Evolutionary conservation across 306 rosid genomes (phyloP).

Genomic region (Rosa chinensis): DNA sequence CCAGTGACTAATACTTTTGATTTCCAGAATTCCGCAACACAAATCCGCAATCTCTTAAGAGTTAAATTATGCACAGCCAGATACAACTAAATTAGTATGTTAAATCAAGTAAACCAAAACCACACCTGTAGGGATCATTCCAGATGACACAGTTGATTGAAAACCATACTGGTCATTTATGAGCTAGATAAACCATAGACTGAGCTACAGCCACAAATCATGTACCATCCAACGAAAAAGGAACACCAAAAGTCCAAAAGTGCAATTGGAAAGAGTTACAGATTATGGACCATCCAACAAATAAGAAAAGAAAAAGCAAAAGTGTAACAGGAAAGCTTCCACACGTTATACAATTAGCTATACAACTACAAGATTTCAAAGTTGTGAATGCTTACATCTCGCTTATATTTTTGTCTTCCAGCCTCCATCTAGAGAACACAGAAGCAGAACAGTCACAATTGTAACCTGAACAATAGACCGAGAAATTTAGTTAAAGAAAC

Average conservation of each 20-base stretch:
- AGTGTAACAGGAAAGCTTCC: neutral
- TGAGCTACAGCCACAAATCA: neutral
- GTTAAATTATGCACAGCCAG: neutral
- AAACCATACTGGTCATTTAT: conserved; percentile 19
- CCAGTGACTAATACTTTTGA: neutral
- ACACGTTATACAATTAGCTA: neutral
- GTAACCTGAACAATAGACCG: conserved; percentile 13
- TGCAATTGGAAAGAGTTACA: neutral
- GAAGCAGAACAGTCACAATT: conserved; percentile 6
- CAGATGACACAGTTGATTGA: conserved; percentile 10
- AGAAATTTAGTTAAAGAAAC: neutral
- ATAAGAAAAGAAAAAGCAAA: conserved; percentile 6
- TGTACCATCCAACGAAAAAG: neutral
- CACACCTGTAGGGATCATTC: conserved; percentile 5
- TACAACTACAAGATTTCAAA: neutral
- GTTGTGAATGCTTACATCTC: conserved; percentile 48
- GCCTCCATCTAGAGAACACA: conserved; percentile 30
- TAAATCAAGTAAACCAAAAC: conserved; percentile 10
- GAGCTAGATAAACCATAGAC: neutral
- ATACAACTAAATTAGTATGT: conserved; percentile 15
- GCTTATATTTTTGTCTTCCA: conserved; percentile 32
- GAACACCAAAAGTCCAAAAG: neutral
- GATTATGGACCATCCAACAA: neutral
- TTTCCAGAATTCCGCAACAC: neutral
- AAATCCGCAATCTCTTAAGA: neutral